Percentiles rank a stretch among this genome's conserved stretches.
phyloP scores from a whole-genome alignment of 2,329 filamentous ascomycete species.

The Cordyceps sp. region DNA sequence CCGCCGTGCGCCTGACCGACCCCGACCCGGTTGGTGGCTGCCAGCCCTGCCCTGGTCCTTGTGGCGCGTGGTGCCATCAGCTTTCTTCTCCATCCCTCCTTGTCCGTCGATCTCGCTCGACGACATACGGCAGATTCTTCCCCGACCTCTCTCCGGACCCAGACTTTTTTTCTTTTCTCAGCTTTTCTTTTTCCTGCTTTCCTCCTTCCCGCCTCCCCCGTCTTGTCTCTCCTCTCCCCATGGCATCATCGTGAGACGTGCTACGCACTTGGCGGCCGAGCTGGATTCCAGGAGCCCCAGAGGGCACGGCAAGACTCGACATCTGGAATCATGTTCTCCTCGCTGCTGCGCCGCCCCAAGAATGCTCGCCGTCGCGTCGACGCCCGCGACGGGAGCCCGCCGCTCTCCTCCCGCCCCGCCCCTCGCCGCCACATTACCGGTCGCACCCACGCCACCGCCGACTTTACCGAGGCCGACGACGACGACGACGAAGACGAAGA shows the following conservation, averaged over 20 bases:
- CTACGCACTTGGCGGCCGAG: conserved; percentile 6
- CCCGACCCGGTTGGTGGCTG: neutral
- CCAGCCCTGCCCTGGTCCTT: neutral
- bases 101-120: no score
- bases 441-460: conserved; percentile 38
- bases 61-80: neutral
- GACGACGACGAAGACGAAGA: conserved; percentile 28
- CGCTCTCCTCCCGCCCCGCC: conserved; percentile 13
- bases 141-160: neutral
- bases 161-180: no score
- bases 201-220: neutral
- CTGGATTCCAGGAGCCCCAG: conserved; percentile 5
- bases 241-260: conserved; percentile 11
- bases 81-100: no score
- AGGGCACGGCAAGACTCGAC: neutral
- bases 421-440: conserved; percentile 11
- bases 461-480: conserved; percentile 48
- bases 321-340: conserved; percentile 18
- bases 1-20: neutral
- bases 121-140: conserved; percentile 1
- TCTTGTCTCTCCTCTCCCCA: conserved; percentile 8
- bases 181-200: no score
- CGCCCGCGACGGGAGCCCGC: conserved; percentile 11
- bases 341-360: conserved; percentile 17
- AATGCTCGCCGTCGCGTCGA: conserved; percentile 16